These are phyloP conservation scores for Fusarium sp. DNA, from an alignment of 2,329 filamentous ascomycete species.

Conservation along the genomic window DNA sequence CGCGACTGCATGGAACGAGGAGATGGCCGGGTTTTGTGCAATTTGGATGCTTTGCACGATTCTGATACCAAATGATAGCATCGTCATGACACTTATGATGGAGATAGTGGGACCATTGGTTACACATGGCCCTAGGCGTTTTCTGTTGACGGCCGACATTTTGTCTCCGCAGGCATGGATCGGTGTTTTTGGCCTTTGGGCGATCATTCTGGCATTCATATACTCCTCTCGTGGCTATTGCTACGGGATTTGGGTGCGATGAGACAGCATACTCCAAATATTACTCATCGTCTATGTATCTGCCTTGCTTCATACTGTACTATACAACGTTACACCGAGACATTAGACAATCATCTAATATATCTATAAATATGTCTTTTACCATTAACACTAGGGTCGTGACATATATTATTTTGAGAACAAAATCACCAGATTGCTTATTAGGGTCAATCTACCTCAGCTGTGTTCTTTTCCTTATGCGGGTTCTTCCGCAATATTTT, in stretches of 20 bases:
- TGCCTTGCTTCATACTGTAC: background rate
- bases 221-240: slow-evolving; percentile 10
- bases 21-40: slow-evolving; percentile 24
- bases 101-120: slow-evolving; percentile 32
- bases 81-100: slow-evolving; percentile 47
- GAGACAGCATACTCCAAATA: background rate
- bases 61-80: slow-evolving; percentile 49
- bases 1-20: slow-evolving; percentile 9
- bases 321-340: background rate
- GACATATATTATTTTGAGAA: background rate
- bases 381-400: background rate
- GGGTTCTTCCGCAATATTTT: slow-evolving; percentile 6
- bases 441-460: background rate
- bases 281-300: background rate
- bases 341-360: background rate
- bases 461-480: background rate
- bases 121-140: slow-evolving; percentile 39
- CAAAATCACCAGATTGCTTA: background rate
- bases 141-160: slow-evolving; percentile 32
- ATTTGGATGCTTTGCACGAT: slow-evolving; percentile 46
- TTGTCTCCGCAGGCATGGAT: slow-evolving; percentile 34
- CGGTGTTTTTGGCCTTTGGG: slow-evolving; percentile 26
- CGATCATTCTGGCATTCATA: slow-evolving; percentile 12
- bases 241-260: background rate
- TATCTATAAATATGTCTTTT: background rate